Evolutionary conservation across 768 basidiomycete genomes (phyloP), one percentile per base, ranked within the genome.

Genomic region (Jaapia argillacea): DNA sequence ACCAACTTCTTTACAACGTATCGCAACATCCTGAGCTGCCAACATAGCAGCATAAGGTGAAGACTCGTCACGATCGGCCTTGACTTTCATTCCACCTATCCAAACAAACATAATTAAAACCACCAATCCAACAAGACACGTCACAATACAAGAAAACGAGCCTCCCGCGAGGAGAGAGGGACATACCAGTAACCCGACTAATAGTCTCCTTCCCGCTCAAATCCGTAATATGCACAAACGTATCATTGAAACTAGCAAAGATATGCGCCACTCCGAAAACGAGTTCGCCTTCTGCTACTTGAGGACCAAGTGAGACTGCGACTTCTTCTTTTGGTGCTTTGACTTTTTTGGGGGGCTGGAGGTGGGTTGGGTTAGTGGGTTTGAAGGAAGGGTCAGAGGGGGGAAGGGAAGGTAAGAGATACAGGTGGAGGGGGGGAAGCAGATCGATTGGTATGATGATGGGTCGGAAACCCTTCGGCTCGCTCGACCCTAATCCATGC

Each of bases 161-260:
- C 23, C 14, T n/a, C 14, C 38, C 5, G 20, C 18, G 21, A 22
- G 13, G 33, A 16, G 2, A 26, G 25, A 23, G 36, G 16, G 6
- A 67, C 77, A 56, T 46, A 85, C 93, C 93, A 53, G 96, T 98
- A 50, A 97, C 91, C 60, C 96, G 90, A 55, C 90, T 88, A 71
- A 99, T 91, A 62, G 96, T 99, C 74, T 98, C 96, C 73, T 89
- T 93, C 57, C 96, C 96, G 20, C 92, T 92, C 46, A 98, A 70
- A 85, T 98, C 96, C 65, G 96, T 99, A 58, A 99, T 74, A 63
- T 99, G 96, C 54, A 99, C 96, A 66, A 98, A 98, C 46, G 96
- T 99, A 61, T 99, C 96, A 69, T 99, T 99, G 81, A 99, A 99
- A 45, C 91, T 94, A 31, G 96, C 94, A 57, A 85, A 98, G 71